Evolutionary conservation across 225 moss, liverwort and hornwort genomes (phyloP).

Genomic region (Thuidium tamariscinum): DNA sequence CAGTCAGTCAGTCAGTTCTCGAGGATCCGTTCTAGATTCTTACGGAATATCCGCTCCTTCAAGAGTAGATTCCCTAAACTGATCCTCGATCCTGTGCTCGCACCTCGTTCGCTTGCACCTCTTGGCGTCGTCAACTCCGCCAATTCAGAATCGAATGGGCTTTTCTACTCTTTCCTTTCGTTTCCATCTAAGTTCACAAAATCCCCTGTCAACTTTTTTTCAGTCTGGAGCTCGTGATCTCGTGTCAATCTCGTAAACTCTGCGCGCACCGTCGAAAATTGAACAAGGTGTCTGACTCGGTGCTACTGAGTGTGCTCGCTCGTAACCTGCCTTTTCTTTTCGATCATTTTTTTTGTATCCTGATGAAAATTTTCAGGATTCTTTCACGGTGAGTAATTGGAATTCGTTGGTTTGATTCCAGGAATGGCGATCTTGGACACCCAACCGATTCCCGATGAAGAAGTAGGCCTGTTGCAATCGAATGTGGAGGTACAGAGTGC

Average conservation of each 20-base stretch:
- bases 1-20: not conserved
- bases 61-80: not conserved
- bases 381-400: not conserved
- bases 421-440: not conserved
- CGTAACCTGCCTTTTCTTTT: not conserved
- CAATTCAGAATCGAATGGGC: no score
- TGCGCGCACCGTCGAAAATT: not conserved
- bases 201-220: not conserved
- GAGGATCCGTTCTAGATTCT: not conserved
- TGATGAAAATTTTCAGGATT: not conserved
- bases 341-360: not conserved
- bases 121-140: not conserved
- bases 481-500: not conserved
- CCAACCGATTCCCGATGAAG: constrained; percentile 6
- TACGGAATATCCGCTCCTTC: not conserved
- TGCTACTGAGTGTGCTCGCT: not conserved
- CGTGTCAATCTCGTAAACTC: not conserved
- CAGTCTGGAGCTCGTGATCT: not conserved
- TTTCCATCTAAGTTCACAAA: not conserved
- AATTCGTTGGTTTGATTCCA: not conserved
- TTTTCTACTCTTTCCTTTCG: not conserved
- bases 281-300: not conserved
- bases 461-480: constrained; percentile 4
- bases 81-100: not conserved
- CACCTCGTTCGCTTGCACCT: not conserved